These are phyloP conservation scores for Nitzschia putrida DNA, from an alignment of 108 stramenopile species.

Conservation along the genomic window DNA sequence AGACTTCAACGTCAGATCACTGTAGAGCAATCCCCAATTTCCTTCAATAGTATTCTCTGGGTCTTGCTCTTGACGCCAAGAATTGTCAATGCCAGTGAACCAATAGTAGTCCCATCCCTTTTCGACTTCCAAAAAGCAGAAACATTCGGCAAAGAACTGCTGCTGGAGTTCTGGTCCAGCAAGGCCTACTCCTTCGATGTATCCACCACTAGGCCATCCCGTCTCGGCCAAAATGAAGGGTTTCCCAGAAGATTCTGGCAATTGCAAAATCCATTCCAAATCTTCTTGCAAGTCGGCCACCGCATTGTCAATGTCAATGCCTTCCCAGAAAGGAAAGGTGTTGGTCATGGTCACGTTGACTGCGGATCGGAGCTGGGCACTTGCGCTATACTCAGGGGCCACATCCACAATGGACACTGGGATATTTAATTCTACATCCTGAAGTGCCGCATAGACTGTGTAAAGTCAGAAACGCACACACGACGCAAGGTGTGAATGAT, in stretches of 20 bases:
- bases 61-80: slow-evolving; percentile 35
- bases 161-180: slow-evolving; percentile 31
- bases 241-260: slow-evolving; percentile 19
- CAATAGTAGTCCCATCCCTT: slow-evolving; percentile 34
- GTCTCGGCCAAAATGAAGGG: slow-evolving; percentile 35
- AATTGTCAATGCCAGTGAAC: slow-evolving; percentile 39
- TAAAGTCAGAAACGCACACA: too few species aligned
- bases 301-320: slow-evolving; percentile 9
- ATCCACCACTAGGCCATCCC: slow-evolving; percentile 41
- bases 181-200: slow-evolving; percentile 16
- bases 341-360: slow-evolving; percentile 28
- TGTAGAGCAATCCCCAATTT: slow-evolving; percentile 31
- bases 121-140: slow-evolving; percentile 14
- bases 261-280: slow-evolving; percentile 12
- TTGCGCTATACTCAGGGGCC: slow-evolving; percentile 18
- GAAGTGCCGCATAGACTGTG: neutral
- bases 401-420: slow-evolving; percentile 42
- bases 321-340: slow-evolving; percentile 45
- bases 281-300: slow-evolving; percentile 21
- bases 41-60: slow-evolving; percentile 34
- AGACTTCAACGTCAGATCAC: slow-evolving; percentile 17
- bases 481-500: too few species aligned
- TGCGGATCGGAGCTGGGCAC: slow-evolving; percentile 8
- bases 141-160: slow-evolving; percentile 29
- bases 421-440: slow-evolving; percentile 4